Conservation (phyloP, 2,329 filamentous ascomycete genomes). For the Botryotinia narcissicola region DNA sequence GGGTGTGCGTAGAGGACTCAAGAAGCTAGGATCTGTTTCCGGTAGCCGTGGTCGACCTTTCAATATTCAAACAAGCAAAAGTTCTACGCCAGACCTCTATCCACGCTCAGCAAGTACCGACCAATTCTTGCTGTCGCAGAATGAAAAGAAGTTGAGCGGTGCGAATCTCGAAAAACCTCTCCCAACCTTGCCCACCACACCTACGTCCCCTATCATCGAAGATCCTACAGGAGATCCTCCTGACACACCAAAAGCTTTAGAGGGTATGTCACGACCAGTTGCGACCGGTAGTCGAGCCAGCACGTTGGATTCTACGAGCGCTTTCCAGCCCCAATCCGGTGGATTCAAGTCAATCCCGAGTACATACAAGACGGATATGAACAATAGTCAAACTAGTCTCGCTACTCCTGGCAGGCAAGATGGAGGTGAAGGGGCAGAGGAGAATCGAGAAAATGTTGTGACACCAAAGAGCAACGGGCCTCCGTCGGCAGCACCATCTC, state of each 20-base stretch:
- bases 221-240: constrained; percentile 27
- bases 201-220: constrained; percentile 25
- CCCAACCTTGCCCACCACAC: constrained; percentile 35
- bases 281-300: constrained; percentile 35
- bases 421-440: constrained; percentile 45
- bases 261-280: constrained; percentile 31
- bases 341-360: constrained; percentile 27
- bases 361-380: constrained; percentile 28
- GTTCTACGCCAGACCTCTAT: constrained; percentile 21
- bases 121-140: constrained; percentile 12
- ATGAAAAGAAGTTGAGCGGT: constrained; percentile 31
- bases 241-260: constrained; percentile 30
- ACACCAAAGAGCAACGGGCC: constrained; percentile 54
- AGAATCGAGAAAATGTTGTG: constrained; percentile 45
- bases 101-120: constrained; percentile 24
- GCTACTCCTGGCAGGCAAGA: constrained; percentile 46
- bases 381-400: constrained; percentile 47
- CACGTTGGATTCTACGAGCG: constrained; percentile 38
- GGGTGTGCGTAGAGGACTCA: constrained; percentile 37
- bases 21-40: constrained; percentile 37
- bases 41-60: constrained; percentile 28
- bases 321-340: constrained; percentile 27
- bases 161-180: constrained; percentile 37
- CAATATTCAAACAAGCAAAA: constrained; percentile 29
- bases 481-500: constrained; percentile 56